Percentiles rank a stretch among this genome's conserved stretches.
Evolutionary conservation across 78 protist genomes (phyloP).

Genomic region (Mastigamoeba balamuthi): DNA sequence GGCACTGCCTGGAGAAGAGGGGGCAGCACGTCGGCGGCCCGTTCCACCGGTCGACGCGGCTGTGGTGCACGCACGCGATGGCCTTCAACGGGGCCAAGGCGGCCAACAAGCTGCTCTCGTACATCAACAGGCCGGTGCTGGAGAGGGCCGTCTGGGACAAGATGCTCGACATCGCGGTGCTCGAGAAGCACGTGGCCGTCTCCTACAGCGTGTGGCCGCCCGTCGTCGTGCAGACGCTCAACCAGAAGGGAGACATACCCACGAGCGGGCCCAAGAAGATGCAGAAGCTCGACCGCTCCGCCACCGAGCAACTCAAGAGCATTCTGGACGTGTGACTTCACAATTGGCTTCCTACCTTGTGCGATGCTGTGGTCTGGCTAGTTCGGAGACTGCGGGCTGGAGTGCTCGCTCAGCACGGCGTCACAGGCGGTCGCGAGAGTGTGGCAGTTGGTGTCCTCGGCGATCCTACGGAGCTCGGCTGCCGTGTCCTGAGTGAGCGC

Average conservation of each 20-base stretch:
- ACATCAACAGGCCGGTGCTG: not conserved
- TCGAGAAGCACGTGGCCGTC: not conserved
- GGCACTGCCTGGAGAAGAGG: not conserved
- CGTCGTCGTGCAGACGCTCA: not conserved
- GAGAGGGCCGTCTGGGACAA: not conserved
- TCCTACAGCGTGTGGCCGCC: not conserved
- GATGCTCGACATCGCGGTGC: not conserved
- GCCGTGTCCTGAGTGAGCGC: too few relatives aligned
- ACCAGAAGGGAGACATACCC: not conserved
- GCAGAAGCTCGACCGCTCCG: too few relatives aligned
- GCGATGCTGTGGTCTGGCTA: too few relatives aligned
- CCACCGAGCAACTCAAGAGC: too few relatives aligned
- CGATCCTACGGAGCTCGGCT: too few relatives aligned
- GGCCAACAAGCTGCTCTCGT: not conserved
- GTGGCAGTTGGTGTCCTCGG: too few relatives aligned
- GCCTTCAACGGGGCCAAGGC: not conserved
- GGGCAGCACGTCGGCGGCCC: not conserved
- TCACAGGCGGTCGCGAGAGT: too few relatives aligned
- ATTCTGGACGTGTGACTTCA: too few relatives aligned
- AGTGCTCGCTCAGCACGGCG: too few relatives aligned
- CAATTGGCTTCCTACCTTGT: too few relatives aligned
- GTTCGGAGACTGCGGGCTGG: too few relatives aligned
- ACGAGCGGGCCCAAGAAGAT: too few relatives aligned
- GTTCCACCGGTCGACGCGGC: not conserved
- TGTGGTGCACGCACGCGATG: not conserved